Evolutionary conservation across 768 basidiomycete species (phyloP).

Genomic region (Lactarius hatsudake): DNA sequence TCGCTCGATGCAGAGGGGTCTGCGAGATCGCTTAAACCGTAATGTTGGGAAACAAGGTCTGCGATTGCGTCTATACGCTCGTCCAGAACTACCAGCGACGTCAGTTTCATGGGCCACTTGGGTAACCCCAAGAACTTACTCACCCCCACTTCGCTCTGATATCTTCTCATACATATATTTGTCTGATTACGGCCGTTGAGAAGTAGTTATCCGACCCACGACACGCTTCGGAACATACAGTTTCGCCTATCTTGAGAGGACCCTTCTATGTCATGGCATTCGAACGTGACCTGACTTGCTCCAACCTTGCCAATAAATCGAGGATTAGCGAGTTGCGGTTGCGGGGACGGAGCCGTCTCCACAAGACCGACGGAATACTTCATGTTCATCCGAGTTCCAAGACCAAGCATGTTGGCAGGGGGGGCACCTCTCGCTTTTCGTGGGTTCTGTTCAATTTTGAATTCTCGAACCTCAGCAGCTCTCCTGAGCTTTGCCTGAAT

Average conservation of each 20-base stretch:
- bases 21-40: constrained; percentile 68
- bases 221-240: constrained; percentile 44
- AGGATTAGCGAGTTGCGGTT: background rate
- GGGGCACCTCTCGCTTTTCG: constrained; percentile 3
- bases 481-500: constrained; percentile 18
- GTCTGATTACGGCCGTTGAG: constrained; percentile 39
- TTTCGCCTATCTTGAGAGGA: constrained; percentile 41
- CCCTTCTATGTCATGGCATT: constrained; percentile 21
- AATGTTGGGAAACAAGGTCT: constrained; percentile 66
- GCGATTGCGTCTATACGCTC: constrained; percentile 84
- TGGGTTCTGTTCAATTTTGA: constrained; percentile 1
- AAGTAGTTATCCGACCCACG: background rate
- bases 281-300: constrained; percentile 16
- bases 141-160: constrained; percentile 80
- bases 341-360: background rate
- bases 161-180: constrained; percentile 95
- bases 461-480: background rate
- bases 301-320: constrained; percentile 9
- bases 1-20: constrained; percentile 67
- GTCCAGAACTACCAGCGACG: constrained; percentile 60
- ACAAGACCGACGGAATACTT: constrained; percentile 31
- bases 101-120: background rate
- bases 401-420: constrained; percentile 24
- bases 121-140: constrained; percentile 14
- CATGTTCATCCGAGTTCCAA: constrained; percentile 30